Evolutionary conservation across 306 rosid genomes (phyloP), one percentile per base, ranked within the genome.

Genomic region (Gillenia trifoliata): DNA sequence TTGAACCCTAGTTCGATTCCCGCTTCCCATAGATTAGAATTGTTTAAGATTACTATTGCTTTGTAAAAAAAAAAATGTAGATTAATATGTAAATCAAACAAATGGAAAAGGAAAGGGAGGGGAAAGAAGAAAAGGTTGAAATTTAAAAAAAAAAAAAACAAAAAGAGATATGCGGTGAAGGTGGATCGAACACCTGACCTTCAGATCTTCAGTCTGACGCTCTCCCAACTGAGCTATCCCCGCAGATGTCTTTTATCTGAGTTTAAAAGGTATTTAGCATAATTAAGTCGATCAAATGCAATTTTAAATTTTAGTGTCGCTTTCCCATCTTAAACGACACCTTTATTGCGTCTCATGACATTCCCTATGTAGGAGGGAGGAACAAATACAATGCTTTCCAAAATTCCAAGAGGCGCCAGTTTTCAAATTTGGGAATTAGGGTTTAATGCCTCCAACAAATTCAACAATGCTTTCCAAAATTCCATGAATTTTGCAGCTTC

Each of bases 181-280:
- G 76, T 72, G 76, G 76, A 72, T 72, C 67, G 75, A 71, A 71
- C 75, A 71, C 54, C 36, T 76, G 70, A 73, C 70, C 50, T 75
- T 68, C 76, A 70, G 79, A 78, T 80, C 81, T 78, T 72, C 76
- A 40, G 71, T 67, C 81, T 52, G 77, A 71, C 66, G 75, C 76
- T 72, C 76, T 72, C 76, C 67, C 76, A 72, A 57, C 67, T 72
- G 76, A 72, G 76, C 76, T 72, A 72, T 72, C 76, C 76, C 67
- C 67, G 76, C 76, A 1, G 1, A 15, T 3, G 6, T 3, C 1
- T 1, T 4, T 12, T 0, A 4, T 5, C 2, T 2, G 0, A 16
- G 20, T 28, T 61, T 15, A 61, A 23, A 0, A 1, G 0, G 0
- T 6, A 13, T 57, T 61, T 28, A 2, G 0, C 12, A 5, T 7